These are phyloP conservation scores for Coprinopsis sp. DNA, from an alignment of 768 basidiomycete species.

Conservation along the genomic window DNA sequence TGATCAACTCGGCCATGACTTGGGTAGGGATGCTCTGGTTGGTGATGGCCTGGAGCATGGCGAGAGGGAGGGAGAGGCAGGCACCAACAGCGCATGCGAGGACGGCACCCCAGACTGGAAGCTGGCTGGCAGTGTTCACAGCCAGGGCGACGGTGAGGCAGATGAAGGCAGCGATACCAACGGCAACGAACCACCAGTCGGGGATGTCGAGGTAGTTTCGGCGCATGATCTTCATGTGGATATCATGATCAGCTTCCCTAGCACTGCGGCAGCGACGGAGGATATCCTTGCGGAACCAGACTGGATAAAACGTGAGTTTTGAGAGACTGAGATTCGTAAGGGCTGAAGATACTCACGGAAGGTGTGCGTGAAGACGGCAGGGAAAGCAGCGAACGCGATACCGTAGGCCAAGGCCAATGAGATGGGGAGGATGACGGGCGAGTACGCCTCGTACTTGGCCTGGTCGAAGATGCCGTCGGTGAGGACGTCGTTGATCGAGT, in stretches of 20 bases:
- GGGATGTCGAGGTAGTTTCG: conserved; percentile 73
- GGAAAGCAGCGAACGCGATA: conserved; percentile 67
- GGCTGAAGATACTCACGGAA: conserved; percentile 25
- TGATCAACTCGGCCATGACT: conserved; percentile 72
- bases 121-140: conserved; percentile 58
- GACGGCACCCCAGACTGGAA: conserved; percentile 76
- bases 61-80: conserved; percentile 57
- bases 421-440: conserved; percentile 69
- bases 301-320: background rate
- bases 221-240: conserved; percentile 85
- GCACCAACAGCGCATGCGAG: conserved; percentile 47
- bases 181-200: conserved; percentile 62
- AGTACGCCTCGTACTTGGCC: conserved; percentile 69
- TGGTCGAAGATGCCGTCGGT: conserved; percentile 61
- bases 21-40: conserved; percentile 69
- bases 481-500: conserved; percentile 57
- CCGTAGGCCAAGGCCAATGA: conserved; percentile 71
- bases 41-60: conserved; percentile 84
- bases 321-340: background rate
- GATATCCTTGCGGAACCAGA: conserved; percentile 85
- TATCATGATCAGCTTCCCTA: conserved; percentile 72
- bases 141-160: conserved; percentile 64
- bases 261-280: conserved; percentile 60
- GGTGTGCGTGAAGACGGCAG: conserved; percentile 74
- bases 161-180: conserved; percentile 51